Evolutionary conservation across 768 basidiomycete genomes (phyloP).

Genomic region (Filobasidium floriforme): DNA sequence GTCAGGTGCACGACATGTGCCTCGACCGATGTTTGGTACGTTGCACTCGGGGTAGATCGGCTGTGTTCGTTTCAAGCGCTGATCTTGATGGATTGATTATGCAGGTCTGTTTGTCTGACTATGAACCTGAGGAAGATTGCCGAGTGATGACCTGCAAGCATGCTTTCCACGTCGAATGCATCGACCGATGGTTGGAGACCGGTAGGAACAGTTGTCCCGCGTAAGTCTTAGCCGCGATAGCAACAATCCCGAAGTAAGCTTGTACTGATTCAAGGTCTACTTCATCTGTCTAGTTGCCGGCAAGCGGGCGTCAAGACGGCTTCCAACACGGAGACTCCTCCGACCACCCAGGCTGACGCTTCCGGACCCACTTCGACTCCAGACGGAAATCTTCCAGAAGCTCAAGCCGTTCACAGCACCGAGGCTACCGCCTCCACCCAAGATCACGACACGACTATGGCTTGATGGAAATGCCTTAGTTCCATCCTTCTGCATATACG

Average conservation of each 20-base stretch:
- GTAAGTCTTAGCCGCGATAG: conserved; percentile 3
- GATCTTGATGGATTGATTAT: too few relatives aligned
- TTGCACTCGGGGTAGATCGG: conserved; percentile 20
- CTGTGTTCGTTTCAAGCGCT: conserved; percentile 53
- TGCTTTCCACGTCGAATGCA: conserved; percentile 80
- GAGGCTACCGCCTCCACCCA: too few relatives aligned
- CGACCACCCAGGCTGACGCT: too few relatives aligned
- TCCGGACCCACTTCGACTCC: too few relatives aligned
- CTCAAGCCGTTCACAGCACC: too few relatives aligned
- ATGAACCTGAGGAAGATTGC: conserved; percentile 66
- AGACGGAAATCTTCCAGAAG: too few relatives aligned
- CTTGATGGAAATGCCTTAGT: too few relatives aligned
- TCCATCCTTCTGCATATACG: too few relatives aligned
- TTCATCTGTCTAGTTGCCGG: background rate
- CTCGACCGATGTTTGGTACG: conserved; percentile 59
- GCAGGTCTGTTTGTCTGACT: conserved; percentile 76
- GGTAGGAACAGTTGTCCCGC: conserved; percentile 22
- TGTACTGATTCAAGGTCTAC: too few relatives aligned
- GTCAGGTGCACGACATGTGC: conserved; percentile 67
- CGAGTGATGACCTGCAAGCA: conserved; percentile 76
- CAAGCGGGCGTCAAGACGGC: conserved; percentile 10
- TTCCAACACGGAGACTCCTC: background rate
- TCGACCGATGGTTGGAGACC: conserved; percentile 64
- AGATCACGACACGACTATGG: too few relatives aligned
- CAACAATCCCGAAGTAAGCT: background rate